Percentiles rank a stretch among this genome's conserved stretches.
Conservation (phyloP, 345 rosid species). For the Orychophragmus violaceus region DNA sequence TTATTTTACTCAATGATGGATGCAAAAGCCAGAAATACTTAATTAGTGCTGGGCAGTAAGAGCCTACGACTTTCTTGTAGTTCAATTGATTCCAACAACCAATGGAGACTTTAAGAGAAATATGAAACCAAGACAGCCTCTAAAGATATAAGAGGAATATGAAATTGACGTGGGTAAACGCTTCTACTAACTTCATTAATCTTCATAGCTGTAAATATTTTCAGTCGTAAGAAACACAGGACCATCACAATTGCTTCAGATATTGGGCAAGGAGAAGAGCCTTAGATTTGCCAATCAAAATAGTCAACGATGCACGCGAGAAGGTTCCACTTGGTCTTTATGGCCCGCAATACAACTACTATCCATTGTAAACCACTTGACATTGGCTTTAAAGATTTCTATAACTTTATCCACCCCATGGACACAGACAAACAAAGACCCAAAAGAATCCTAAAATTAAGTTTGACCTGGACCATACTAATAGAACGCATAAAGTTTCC, state of each 20-base stretch:
- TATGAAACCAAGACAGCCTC: not conserved
- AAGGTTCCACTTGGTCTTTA: constrained; percentile 1
- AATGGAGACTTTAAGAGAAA: not conserved
- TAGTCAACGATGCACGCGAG: not conserved
- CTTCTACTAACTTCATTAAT: not conserved
- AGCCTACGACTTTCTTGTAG: too few species aligned
- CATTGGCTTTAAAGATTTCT: not conserved
- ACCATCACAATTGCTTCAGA: not conserved
- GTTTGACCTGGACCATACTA: not conserved
- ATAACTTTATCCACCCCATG: not conserved
- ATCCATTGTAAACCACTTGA: constrained; percentile 14
- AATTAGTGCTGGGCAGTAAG: not conserved
- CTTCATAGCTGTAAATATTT: not conserved
- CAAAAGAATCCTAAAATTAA: not conserved
- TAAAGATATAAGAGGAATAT: not conserved
- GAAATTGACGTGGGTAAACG: too few species aligned
- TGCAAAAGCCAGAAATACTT: not conserved
- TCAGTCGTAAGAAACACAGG: not conserved
- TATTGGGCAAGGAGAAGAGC: not conserved
- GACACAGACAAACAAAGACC: not conserved
- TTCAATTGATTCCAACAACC: not conserved
- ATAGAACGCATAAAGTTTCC: not conserved
- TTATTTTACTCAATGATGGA: too few species aligned
- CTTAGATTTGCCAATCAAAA: constrained; percentile 3
- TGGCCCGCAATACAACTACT: constrained; percentile 20